A percentile compares a stretch with the other conserved stretches of the same genome.
Conservation (phyloP, 768 basidiomycete species). For the Leccinum sublutescens region DNA sequence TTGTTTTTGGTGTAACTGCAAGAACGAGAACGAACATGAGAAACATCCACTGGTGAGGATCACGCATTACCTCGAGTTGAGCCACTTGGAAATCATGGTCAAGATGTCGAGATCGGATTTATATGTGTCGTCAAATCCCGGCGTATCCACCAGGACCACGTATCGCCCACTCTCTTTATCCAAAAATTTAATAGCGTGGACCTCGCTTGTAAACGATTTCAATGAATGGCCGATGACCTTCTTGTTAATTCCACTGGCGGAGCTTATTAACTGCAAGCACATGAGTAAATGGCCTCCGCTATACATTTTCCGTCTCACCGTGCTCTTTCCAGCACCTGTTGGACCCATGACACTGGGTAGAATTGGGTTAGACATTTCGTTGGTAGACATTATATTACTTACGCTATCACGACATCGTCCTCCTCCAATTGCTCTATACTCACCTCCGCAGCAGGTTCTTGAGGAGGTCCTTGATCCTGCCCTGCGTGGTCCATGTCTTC, state of each 20-base stretch:
- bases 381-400: background rate
- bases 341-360: background rate
- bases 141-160: constrained; percentile 12
- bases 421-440: too few relatives aligned
- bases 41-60: too few relatives aligned
- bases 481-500: background rate
- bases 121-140: constrained; percentile 18
- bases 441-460: too few relatives aligned
- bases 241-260: background rate
- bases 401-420: too few relatives aligned
- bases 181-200: constrained; percentile 5
- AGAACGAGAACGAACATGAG: too few relatives aligned
- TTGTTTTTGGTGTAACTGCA: too few relatives aligned
- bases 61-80: constrained; percentile 9
- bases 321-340: background rate
- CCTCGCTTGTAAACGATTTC: constrained; percentile 11
- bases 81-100: constrained; percentile 14
- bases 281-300: background rate
- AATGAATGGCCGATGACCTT: background rate
- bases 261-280: background rate
- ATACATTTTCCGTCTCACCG: background rate
- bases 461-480: background rate
- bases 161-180: background rate
- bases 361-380: background rate
- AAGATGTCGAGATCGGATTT: constrained; percentile 15